Evolutionary conservation across 2,329 filamentous ascomycete genomes (phyloP), one percentile per base, ranked within the genome.

Genomic region (Cladosporium oxysporum): DNA sequence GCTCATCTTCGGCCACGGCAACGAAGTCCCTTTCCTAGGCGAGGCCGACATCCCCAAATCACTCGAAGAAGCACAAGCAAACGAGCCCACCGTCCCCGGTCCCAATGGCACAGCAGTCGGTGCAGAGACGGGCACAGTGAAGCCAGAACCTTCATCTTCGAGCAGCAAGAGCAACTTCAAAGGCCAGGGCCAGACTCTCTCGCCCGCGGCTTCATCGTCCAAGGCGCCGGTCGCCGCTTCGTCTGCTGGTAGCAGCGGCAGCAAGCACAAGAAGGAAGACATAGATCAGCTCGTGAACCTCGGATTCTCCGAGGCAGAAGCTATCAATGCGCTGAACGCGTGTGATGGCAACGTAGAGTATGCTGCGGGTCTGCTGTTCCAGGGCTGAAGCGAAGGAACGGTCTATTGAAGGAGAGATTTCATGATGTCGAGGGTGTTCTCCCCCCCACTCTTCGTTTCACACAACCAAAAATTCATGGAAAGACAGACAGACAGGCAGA

Each of bases 21-120:
- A 93, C 70, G 91, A 95, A 71, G 91, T 99, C 6, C 87, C 91
- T 0, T 99, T 99, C 78, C 82, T 99, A 14, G 91, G 92, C 57
- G 95, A 98, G 79, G 90, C 91, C 2, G 94, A 99, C 70, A 96
- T 98, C 62, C 95, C 95, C n/a, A 96, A 90, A 77, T 87, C 90
- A 57, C 79, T 85, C 41, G 91, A 93, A 71, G 89, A 91, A 67
- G 87, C 87, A 3, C 83, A 89, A 67, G 85, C 89, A 62, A 85
- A 91, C 65, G 94, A 98, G 79, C 93, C 93, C 5, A 92, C 90
- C 16, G 87, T 98, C 58, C 85, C 88, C 53, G 95, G 95, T 0
- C 91, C 93, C 0, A 91, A 90, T 47, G 94, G 93, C n/a, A 96
- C 92, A 12, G 89, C 91, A 58, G 92, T 98, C 68, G 94, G 94